Percentiles rank a stretch among this genome's conserved stretches.
Conservation (phyloP, 805 yeast genomes). For the Metschnikowia cerradonensis region DNA sequence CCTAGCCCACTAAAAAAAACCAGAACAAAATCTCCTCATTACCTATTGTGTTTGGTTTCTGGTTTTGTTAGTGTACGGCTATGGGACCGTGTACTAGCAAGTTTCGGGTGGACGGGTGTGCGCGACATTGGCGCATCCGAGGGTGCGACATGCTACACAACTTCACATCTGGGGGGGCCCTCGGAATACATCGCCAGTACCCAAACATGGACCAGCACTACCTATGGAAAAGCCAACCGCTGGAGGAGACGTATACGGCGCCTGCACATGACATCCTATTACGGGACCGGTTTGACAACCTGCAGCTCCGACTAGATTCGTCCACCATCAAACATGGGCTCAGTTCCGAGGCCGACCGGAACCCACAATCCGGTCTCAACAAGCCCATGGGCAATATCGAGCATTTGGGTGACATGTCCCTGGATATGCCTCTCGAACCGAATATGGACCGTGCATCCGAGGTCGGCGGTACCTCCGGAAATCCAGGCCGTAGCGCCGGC, state of each 20-base stretch:
- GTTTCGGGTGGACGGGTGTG: neutral
- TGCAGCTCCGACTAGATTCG: conserved; percentile 1
- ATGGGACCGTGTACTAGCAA: too few species aligned
- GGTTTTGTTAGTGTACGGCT: too few species aligned
- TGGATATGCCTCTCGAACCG: neutral
- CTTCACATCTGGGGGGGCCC: neutral
- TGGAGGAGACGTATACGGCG: neutral
- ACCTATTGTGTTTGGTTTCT: neutral
- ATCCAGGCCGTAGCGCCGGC: neutral
- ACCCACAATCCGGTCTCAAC: neutral
- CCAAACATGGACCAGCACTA: conserved; percentile 1
- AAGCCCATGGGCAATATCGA: neutral
- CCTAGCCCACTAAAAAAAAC: too few species aligned
- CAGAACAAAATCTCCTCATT: too few species aligned
- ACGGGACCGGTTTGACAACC: neutral
- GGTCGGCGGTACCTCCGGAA: neutral
- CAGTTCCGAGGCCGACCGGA: neutral
- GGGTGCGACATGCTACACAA: neutral
- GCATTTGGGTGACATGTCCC: neutral
- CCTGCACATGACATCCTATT: neutral
- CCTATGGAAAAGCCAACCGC: neutral
- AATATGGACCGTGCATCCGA: neutral
- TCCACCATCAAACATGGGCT: neutral
- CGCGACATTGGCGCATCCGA: neutral
- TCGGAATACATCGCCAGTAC: neutral